These are phyloP conservation scores for Globisporangium radiosum DNA, from an alignment of 352 stramenopile species.

Conservation along the genomic window DNA sequence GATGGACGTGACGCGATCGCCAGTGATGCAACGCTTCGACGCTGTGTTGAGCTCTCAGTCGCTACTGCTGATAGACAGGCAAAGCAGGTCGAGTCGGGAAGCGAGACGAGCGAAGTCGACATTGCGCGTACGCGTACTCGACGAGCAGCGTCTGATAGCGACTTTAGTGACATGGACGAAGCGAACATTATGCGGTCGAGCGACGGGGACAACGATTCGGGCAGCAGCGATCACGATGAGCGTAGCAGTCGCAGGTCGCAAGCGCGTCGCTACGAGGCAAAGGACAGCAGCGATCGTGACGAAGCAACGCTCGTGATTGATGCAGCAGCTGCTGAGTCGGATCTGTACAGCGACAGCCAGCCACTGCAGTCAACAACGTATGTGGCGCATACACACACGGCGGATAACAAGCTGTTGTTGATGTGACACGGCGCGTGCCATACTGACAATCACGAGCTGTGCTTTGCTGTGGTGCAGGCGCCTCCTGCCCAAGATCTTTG, in stretches of 20 bases:
- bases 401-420: no score
- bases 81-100: no score
- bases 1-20: no score
- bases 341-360: conserved; percentile 5
- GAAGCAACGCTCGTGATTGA: not conserved
- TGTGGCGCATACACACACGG: no score
- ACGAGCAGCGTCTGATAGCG: not conserved
- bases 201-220: conserved; percentile 1
- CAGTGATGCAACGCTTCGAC: no score
- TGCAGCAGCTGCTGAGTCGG: not conserved
- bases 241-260: no score
- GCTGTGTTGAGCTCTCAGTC: no score
- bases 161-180: conserved; percentile 6
- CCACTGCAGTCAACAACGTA: not conserved
- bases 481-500: conserved; percentile 21
- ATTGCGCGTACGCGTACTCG: not conserved
- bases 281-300: not conserved
- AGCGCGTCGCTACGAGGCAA: not conserved
- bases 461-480: no score
- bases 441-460: not conserved
- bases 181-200: not conserved
- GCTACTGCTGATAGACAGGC: no score
- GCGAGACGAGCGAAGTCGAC: not conserved
- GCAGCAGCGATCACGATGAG: not conserved
- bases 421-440: not conserved